A percentile compares a stretch with the other conserved stretches of the same genome.
Conservation (phyloP, 257 asterid species). For the Galeopsis tetrahit region DNA sequence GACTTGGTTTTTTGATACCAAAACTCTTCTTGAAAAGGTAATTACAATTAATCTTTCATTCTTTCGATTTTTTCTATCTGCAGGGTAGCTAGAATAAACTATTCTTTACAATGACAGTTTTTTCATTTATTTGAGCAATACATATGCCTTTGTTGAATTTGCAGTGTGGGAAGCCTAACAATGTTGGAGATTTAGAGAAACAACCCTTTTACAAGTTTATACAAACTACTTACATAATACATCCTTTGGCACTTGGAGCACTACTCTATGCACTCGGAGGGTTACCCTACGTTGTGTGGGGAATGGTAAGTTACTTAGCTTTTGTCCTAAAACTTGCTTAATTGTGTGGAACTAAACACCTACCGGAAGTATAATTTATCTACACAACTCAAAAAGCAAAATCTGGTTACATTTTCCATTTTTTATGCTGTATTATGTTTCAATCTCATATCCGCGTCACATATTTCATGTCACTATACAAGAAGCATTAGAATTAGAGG, state of each 20-base stretch:
- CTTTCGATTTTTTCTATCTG: too few relatives aligned
- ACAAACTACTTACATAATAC: constrained; percentile 50
- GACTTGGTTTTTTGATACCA: constrained; percentile 74
- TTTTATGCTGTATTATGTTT: not conserved
- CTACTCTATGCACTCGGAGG: constrained; percentile 75
- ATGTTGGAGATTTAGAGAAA: constrained; percentile 78
- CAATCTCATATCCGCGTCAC: not conserved
- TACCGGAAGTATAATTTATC: too few relatives aligned
- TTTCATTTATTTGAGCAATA: not conserved
- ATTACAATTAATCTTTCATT: not conserved
- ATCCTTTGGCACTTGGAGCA: constrained; percentile 67
- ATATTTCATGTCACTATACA: not conserved
- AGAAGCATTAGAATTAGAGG: not conserved
- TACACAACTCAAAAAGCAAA: too few relatives aligned
- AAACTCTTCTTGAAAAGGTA: constrained; percentile 54
- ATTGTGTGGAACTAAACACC: too few relatives aligned
- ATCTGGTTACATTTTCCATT: too few relatives aligned
- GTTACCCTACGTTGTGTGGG: constrained; percentile 80
- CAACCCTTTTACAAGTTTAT: constrained; percentile 68
- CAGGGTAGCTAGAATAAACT: too few relatives aligned
- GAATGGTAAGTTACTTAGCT: constrained; percentile 57
- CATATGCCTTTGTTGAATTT: not conserved
- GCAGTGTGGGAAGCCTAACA: constrained; percentile 70
- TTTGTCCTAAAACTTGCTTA: too few relatives aligned
- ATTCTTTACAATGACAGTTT: too few relatives aligned